These are phyloP conservation scores for Cutaneotrichosporon cavernicola DNA, from an alignment of 1,284 basidiomycete genomes.

Conservation along the genomic window DNA sequence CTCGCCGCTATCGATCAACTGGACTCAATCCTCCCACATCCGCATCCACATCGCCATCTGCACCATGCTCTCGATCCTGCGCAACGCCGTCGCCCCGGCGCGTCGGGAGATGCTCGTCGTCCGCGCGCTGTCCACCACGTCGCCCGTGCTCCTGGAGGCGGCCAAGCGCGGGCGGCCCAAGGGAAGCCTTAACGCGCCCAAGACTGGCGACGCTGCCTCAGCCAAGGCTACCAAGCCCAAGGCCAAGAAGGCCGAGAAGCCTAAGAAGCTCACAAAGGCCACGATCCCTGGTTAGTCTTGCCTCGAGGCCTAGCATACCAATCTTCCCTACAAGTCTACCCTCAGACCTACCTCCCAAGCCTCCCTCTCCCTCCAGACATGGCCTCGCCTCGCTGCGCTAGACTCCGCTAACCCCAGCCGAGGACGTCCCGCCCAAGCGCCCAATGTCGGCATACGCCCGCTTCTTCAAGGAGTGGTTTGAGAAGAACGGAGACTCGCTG, in stretches of 20 bases:
- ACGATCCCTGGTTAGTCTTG: slow-evolving; percentile 3
- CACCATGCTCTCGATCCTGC: slow-evolving; percentile 1
- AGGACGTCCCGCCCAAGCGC: slow-evolving; percentile 17
- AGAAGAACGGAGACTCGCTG: slow-evolving; percentile 7
- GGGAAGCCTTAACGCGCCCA: not conserved
- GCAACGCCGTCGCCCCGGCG: not conserved
- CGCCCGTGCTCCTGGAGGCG: not conserved
- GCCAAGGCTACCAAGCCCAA: slow-evolving; percentile 2
- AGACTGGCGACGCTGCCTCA: not conserved
- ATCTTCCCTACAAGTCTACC: no score
- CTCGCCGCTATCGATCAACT: not conserved
- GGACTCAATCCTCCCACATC: not conserved
- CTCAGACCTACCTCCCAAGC: no score
- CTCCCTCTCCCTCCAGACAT: not conserved
- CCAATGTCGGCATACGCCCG: slow-evolving; percentile 32
- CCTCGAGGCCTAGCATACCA: not conserved
- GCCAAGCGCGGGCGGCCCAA: not conserved
- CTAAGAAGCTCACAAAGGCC: slow-evolving; percentile 7
- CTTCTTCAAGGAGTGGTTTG: slow-evolving; percentile 30
- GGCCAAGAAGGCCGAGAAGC: slow-evolving; percentile 6
- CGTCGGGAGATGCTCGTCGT: slow-evolving; percentile 1
- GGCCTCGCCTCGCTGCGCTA: not conserved
- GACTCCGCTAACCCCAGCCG: not conserved
- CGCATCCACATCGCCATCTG: not conserved
- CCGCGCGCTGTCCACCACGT: slow-evolving; percentile 1